A percentile compares a stretch with the other conserved stretches of the same genome.
Evolutionary conservation across 23 red algal species (phyloP).

Genomic region (Gracilaria gracilis): DNA sequence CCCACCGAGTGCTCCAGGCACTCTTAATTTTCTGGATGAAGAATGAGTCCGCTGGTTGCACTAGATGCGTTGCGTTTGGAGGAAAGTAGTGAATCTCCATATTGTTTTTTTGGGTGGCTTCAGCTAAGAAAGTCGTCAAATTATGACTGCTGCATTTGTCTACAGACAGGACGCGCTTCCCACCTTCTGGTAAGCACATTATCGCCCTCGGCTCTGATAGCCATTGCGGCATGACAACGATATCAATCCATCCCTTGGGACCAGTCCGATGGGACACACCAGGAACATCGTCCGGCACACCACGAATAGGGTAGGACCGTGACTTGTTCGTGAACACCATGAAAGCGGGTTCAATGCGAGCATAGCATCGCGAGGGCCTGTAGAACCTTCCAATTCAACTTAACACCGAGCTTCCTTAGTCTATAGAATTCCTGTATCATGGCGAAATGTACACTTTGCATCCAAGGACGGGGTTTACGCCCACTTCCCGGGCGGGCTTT

Average conservation of each 20-base stretch:
- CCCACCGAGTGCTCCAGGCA: slow-evolving; percentile 14
- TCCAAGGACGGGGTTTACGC: background rate
- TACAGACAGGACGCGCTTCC: slow-evolving; percentile 23
- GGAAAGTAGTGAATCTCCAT: slow-evolving; percentile 38
- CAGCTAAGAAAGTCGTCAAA: background rate
- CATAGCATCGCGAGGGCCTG: background rate
- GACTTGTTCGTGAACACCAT: no score
- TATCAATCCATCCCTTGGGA: background rate
- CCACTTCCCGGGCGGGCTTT: background rate
- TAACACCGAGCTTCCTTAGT: background rate
- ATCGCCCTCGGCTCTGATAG: no score
- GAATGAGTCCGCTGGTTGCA: slow-evolving; percentile 49
- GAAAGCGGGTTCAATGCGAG: no score
- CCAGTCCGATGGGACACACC: no score
- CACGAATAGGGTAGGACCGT: no score
- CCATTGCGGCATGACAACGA: no score
- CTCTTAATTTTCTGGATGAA: slow-evolving; percentile 59
- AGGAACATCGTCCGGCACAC: no score
- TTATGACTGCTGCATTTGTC: slow-evolving; percentile 45
- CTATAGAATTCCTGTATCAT: background rate
- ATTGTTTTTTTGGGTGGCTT: slow-evolving; percentile 11
- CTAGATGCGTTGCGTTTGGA: slow-evolving; percentile 40
- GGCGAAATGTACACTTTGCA: background rate
- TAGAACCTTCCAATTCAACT: background rate
- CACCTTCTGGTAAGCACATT: background rate